phyloP scores from a whole-genome alignment of 2,329 filamentous ascomycete species.

The Teratosphaeria nubilosa region DNA sequence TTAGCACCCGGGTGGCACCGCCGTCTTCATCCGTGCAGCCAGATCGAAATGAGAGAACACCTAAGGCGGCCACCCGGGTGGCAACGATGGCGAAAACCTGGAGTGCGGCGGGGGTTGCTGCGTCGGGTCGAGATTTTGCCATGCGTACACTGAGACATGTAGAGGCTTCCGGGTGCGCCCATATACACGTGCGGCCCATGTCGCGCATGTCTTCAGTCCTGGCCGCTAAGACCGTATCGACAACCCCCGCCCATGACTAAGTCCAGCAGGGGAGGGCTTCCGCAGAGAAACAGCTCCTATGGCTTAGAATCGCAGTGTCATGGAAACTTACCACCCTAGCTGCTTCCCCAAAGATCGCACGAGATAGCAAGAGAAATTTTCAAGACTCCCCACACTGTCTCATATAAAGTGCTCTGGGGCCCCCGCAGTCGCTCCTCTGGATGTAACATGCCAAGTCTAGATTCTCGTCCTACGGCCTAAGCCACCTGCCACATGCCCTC shows the following conservation, averaged over 20 bases:
- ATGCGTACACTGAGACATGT: neutral
- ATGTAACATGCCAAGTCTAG: neutral
- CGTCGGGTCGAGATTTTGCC: neutral
- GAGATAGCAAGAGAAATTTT: neutral
- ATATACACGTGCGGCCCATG: neutral
- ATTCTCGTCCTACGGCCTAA: neutral
- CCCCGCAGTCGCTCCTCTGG: neutral
- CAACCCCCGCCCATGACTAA: neutral
- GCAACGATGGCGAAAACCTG: neutral
- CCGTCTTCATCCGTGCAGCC: neutral
- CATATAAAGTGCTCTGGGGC: neutral
- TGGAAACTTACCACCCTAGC: neutral
- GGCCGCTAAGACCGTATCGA: neutral
- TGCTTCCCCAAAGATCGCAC: neutral
- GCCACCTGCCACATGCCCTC: no score
- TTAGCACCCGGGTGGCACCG: neutral
- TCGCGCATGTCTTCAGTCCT: neutral
- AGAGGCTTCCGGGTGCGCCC: neutral
- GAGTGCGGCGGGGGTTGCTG: neutral
- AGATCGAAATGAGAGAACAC: neutral
- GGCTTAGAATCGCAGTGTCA: neutral
- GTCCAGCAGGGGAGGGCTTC: neutral
- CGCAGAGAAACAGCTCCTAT: neutral
- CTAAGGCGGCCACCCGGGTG: neutral
- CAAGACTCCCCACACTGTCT: neutral